Conservation (phyloP, 2,329 filamentous ascomycete genomes). For the Arthrobotrys sinensis region DNA sequence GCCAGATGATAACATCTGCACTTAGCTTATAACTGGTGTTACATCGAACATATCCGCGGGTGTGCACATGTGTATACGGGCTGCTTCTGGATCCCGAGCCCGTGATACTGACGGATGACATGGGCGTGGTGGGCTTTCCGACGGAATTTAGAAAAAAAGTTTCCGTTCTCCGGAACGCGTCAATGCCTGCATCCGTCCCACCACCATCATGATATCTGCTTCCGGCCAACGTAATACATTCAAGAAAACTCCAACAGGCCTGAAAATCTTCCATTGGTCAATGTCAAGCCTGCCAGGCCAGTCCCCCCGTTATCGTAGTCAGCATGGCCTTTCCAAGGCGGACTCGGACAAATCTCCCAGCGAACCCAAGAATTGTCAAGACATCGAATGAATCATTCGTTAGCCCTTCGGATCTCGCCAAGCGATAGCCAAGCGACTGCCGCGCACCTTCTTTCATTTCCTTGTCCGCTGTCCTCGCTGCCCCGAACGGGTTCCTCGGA, state of each 20-base stretch:
- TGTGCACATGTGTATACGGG: not conserved
- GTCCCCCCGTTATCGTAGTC: not conserved
- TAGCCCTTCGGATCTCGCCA: slow-evolving; percentile 10
- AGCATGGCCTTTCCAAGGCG: slow-evolving; percentile 25
- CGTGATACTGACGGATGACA: not conserved
- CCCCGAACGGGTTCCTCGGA: slow-evolving; percentile 40
- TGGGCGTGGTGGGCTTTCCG: not conserved
- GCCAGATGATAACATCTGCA: not conserved
- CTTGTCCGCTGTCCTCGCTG: not conserved
- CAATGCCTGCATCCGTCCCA: slow-evolving; percentile 23
- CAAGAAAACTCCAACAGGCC: not conserved
- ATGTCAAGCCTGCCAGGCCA: slow-evolving; percentile 3
- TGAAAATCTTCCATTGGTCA: not conserved
- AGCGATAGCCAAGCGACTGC: slow-evolving; percentile 41
- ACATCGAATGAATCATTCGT: slow-evolving; percentile 27
- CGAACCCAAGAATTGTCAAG: not conserved
- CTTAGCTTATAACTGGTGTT: not conserved
- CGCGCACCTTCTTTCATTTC: slow-evolving; percentile 25
- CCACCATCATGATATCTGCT: slow-evolving; percentile 17
- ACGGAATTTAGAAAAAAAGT: slow-evolving; percentile 4
- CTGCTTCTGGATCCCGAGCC: slow-evolving; percentile 6
- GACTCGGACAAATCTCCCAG: slow-evolving; percentile 9
- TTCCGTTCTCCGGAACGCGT: slow-evolving; percentile 15
- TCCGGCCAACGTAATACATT: slow-evolving; percentile 21
- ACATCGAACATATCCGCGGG: not conserved